phyloP scores from a whole-genome alignment of 192 early-diverging fungal genomes.

The Chytriomyces confervae region DNA sequence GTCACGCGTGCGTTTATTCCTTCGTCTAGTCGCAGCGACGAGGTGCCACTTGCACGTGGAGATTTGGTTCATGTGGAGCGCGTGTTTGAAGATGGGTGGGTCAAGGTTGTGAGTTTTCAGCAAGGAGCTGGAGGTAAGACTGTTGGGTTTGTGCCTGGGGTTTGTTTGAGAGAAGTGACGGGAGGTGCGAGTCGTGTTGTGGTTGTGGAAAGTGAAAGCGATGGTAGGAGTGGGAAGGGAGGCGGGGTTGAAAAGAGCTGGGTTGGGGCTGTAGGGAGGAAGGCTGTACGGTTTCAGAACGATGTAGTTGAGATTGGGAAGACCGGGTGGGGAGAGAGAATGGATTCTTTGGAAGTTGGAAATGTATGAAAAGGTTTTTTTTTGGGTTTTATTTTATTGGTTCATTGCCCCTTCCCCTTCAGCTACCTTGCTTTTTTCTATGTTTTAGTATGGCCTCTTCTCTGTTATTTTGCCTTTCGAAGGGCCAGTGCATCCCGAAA shows the following conservation, averaged over 20 bases:
- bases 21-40: background rate
- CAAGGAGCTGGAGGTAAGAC: background rate
- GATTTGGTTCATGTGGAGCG: background rate
- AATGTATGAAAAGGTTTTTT: no score
- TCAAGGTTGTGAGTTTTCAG: background rate
- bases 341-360: constrained; percentile 4
- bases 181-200: constrained; percentile 8
- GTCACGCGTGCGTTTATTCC: background rate
- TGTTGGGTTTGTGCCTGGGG: constrained; percentile 11
- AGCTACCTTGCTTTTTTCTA: no score
- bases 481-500: no score
- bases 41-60: background rate
- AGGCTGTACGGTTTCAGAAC: background rate
- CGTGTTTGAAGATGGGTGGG: background rate
- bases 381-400: no score
- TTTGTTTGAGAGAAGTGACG: background rate
- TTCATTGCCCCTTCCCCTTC: no score
- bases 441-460: no score
- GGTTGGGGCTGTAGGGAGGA: background rate
- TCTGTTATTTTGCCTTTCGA: no score
- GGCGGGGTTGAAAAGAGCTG: background rate
- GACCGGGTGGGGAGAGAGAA: background rate
- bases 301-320: background rate
- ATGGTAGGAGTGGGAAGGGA: background rate
- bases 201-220: background rate